Evolutionary conservation across 805 yeast genomes (phyloP), one percentile per base, ranked within the genome.

Genomic region (Lachancea sp.): DNA sequence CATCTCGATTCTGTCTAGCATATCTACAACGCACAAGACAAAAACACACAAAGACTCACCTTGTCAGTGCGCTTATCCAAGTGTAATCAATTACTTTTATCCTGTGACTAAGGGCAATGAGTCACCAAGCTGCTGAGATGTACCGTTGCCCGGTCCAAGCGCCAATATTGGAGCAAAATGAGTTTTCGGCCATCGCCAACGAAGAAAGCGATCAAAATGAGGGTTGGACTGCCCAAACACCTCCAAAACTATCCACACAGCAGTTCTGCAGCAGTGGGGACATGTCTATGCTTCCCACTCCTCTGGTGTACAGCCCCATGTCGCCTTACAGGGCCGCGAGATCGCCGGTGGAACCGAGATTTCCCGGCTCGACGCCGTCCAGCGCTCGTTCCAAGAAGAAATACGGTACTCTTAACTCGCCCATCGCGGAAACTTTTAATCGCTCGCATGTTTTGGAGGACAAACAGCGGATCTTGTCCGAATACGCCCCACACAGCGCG

Each of bases 261-360:
- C 46, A 51, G 2, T 61, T 59, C 42, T 22, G 25, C 25, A 59
- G 51, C 2, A 47, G 50, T 20, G 50, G 51, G 19, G 57, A 51
- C 30, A 50, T 59, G 22, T 52, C 57, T 3, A 47, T 51, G 16
- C 42, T 63, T 29, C 67, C 67, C 1, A 63, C 67, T 1, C 67
- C 67, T 30, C 55, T 61, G 58, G 47, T 54, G 2, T 60, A 58
- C 37, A 53, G 59, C 3, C 62, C 63, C 4, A 15, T 37, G 17
- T 49, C 56, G 6, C 61, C 63, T 8, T 44, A 43, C 16, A 29
- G 35, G 33, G 26, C 41, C 7, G 11, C 31, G 8, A 42, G 47
- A n/a, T 56, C 60, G 16, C 60, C 60, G 8, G 19, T 45, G 11
- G 49, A 46, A 17, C 49, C 46, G 25, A 29, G 44, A 15, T 32